Evolutionary conservation across 129 eudicot genomes (phyloP), one percentile per base, ranked within the genome.

Genomic region (Lonicera japonica): DNA sequence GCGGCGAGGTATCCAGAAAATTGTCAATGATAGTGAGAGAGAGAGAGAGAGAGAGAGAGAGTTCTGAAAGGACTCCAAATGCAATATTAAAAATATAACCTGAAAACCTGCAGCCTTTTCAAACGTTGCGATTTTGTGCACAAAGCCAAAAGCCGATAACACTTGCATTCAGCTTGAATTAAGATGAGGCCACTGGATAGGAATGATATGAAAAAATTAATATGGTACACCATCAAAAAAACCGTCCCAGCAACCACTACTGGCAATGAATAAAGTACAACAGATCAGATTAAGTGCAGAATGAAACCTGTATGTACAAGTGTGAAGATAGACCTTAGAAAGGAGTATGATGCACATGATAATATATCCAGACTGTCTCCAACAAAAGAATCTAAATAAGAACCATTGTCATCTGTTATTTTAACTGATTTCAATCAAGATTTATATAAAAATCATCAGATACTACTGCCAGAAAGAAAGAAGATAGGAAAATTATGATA

Each of bases 71-170:
- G 8, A 36, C 6, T 22, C 21, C n/a, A 15, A 18, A 64, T 34
- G 11, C 52, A 24, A 4, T 21, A 17, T 20, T 65, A 29, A 46
- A 46, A 23, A 66, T 54, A 72, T 59, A 17, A 86, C 95, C 89
- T 86, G 95, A 63, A 82, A 86, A 16, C 95, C 95, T 5, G 95
- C 95, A 60, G 95, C 82, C 78, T 86, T 86, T 34, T 86, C 95
- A 68, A 86, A 86, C 36, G 95, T 86, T 54, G 95, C 84, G 64
- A 86, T 82, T 72, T 86, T 86, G 66, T 82, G 95, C 69, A 86
- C 95, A 67, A 77, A 76, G 14, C 91, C 91, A 68, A 84, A 84
- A 60, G 86, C 83, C 14, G 91, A 84, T 71, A 86, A 86, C 13
- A 86, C 89, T 89, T 86, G 70, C 58, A 41, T 67, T 18, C 48